These are phyloP conservation scores for Trichothecium roseum DNA, from an alignment of 2,329 filamentous ascomycete genomes.

Conservation along the genomic window DNA sequence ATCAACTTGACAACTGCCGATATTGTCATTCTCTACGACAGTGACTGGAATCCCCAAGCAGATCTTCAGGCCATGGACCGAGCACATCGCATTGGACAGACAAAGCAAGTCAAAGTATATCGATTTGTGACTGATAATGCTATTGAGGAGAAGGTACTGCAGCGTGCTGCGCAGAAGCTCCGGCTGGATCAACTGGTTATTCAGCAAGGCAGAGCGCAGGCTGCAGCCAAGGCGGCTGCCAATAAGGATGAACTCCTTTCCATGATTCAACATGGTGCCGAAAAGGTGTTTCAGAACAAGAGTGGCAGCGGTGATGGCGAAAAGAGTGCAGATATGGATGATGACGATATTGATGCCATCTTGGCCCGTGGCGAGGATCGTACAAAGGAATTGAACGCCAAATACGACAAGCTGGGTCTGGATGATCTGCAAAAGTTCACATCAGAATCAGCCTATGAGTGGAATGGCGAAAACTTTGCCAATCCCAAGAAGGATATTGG, in stretches of 20 bases:
- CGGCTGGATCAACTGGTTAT: constrained; percentile 96
- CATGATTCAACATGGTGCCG: constrained; percentile 99
- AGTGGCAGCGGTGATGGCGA: constrained; percentile 52
- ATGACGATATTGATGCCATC: constrained; percentile 86
- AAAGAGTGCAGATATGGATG: constrained; percentile 55
- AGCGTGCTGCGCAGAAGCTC: constrained; percentile 92
- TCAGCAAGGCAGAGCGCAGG: constrained; percentile 89
- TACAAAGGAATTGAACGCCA: constrained; percentile 81
- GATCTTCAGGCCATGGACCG: constrained; percentile 99
- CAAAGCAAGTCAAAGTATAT: constrained; percentile 94
- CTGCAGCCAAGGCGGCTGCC: constrained; percentile 78
- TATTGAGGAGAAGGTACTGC: constrained; percentile 95
- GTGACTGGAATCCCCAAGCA: constrained; percentile 97
- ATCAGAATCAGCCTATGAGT: constrained; percentile 95
- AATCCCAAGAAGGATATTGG: constrained; percentile 86
- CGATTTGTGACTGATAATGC: constrained; percentile 96
- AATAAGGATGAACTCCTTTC: constrained; percentile 93
- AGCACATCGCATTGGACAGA: constrained; percentile 96
- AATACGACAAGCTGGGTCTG: constrained; percentile 93
- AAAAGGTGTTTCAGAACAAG: constrained; percentile 76
- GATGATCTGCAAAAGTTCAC: constrained; percentile 97
- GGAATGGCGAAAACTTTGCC: constrained; percentile 96
- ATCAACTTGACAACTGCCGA: constrained; percentile 95
- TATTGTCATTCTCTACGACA: constrained; percentile 93
- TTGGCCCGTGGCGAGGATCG: constrained; percentile 77